Evolutionary conservation across 2,329 filamentous ascomycete species (phyloP), one percentile per base, ranked within the genome.

Genomic region (Trichoderma sp.): DNA sequence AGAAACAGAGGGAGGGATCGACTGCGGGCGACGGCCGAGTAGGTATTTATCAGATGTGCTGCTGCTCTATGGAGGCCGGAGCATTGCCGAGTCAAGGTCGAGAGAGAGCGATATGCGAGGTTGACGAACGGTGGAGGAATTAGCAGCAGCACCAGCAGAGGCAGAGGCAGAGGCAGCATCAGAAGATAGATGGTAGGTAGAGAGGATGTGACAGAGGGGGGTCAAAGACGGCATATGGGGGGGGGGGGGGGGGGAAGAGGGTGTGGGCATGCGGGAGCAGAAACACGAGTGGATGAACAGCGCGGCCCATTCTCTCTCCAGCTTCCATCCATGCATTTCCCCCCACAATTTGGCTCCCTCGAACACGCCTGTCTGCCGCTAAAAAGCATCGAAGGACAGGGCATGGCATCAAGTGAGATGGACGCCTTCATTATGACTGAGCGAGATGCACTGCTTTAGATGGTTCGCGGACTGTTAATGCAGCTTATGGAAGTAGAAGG

Each of bases 301-400:
- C 10, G 10, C 34, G 12, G 10, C 30, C 28, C 28, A 28, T 28
- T 28, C 28, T 28, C 28, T 28, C 28, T 34, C 9, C 30, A 34
- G 30, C 28, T 21, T 54, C n/a, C 51, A 55, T 55, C 44, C 28
- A 21, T 15, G 17, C 14, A 15, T 24, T n/a, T 14, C 41, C 45
- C 59, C 39, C 58, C 59, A 63, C 48, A 63, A 45, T 61, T 60
- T 24, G 58, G 59, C 50, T 63, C 59, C 59, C 59, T 55, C 59
- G 48, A 55, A 52, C 59, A 48, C 59, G 50, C 59, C 59, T 54
- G 45, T 55, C n/a, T 55, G 50, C 59, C 59, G 59, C 59, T 55
- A 55, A 28, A 12, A 9, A 9, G 7, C 34, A 7, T 30, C 30
- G 30, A 30, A 7, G 30, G 30, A 30, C 34, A 39, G 34, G 12